Evolutionary conservation across 495 filamentous ascomycete genomes (phyloP).

Genomic region (Rhypophila decipiens): DNA sequence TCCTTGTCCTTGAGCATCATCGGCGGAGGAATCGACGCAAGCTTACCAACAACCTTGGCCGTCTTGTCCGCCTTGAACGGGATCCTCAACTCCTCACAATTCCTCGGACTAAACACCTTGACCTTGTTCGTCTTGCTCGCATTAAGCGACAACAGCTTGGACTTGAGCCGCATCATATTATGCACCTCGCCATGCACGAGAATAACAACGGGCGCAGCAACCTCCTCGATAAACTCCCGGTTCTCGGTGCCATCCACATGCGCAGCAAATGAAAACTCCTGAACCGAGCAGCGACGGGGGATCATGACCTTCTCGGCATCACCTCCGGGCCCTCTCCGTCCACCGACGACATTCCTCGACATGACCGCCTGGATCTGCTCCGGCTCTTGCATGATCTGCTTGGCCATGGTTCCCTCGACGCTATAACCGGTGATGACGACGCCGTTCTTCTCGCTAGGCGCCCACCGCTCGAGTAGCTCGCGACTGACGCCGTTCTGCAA

Average conservation of each 20-base stretch:
- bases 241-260: constrained; percentile 98
- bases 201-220: constrained; percentile 86
- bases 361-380: constrained; percentile 90
- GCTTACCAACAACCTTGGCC: constrained; percentile 91
- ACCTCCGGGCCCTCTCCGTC: constrained; percentile 49
- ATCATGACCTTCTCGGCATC: constrained; percentile 81
- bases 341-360: constrained; percentile 55
- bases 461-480: constrained; percentile 90
- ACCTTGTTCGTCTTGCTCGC: constrained; percentile 68
- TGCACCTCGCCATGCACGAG: constrained; percentile 95
- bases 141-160: constrained; percentile 86
- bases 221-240: constrained; percentile 87
- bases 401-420: constrained; percentile 98
- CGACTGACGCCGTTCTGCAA: constrained; percentile 89
- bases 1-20: constrained; percentile 16
- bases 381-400: constrained; percentile 85
- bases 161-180: constrained; percentile 96
- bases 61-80: constrained; percentile 95
- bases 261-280: constrained; percentile 90
- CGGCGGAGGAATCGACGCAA: constrained; percentile 73
- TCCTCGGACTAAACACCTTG: constrained; percentile 87
- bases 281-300: constrained; percentile 80
- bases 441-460: constrained; percentile 89
- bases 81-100: constrained; percentile 92
- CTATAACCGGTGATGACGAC: constrained; percentile 97